phyloP scores from a whole-genome alignment of 495 filamentous ascomycete genomes.

The Xylaria longipes region DNA sequence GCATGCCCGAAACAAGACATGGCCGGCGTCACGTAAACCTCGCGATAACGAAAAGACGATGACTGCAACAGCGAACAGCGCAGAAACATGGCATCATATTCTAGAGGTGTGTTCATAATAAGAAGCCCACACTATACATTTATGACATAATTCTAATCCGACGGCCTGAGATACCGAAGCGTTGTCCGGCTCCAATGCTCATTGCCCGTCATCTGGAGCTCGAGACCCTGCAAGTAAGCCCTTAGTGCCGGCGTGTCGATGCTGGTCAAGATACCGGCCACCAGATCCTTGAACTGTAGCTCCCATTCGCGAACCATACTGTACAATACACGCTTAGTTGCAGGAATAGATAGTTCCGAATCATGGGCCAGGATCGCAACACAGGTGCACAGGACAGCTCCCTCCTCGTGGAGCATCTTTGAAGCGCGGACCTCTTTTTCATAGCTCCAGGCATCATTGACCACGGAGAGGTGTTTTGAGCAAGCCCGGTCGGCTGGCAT shows the following conservation, averaged over 20 bases:
- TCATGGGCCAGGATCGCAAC: constrained; percentile 35
- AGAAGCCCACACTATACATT: too few species aligned
- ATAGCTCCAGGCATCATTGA: constrained; percentile 51
- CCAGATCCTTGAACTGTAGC: constrained; percentile 29
- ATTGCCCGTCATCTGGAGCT: constrained; percentile 50
- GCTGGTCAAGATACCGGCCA: constrained; percentile 20
- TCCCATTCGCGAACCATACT: constrained; percentile 45
- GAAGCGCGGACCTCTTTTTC: constrained; percentile 44
- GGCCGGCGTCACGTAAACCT: too few species aligned
- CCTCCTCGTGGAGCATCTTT: constrained; percentile 28
- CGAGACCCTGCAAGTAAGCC: constrained; percentile 44
- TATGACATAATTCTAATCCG: too few species aligned
- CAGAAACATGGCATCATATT: too few species aligned
- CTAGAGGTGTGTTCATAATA: too few species aligned
- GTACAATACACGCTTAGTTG: constrained; percentile 44
- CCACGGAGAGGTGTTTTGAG: constrained; percentile 44
- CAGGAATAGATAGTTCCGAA: constrained; percentile 31
- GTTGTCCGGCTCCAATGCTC: constrained; percentile 51
- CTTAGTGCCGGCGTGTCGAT: constrained; percentile 23
- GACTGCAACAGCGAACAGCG: too few species aligned
- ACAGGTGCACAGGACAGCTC: constrained; percentile 36
- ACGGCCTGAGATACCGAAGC: constrained; percentile 25
- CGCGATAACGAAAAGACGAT: too few species aligned
- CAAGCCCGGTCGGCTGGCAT: constrained; percentile 40
- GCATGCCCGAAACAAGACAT: too few species aligned